These are phyloP conservation scores for Trichaptum fuscoviolaceum DNA, from an alignment of 768 basidiomycete genomes.

Conservation along the genomic window DNA sequence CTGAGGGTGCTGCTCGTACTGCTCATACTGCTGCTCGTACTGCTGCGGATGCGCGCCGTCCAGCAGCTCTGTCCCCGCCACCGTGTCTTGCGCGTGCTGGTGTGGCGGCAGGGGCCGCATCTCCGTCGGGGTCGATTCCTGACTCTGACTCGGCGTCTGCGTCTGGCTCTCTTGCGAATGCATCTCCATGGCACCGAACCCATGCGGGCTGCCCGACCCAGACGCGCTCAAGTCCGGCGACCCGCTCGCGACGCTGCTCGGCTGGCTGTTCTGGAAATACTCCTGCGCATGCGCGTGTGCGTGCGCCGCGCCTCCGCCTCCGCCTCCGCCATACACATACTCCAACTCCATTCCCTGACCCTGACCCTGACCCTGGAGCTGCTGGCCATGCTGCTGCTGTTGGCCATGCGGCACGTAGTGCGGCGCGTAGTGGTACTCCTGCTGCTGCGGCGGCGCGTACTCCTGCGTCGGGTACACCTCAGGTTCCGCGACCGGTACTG, in stretches of 20 bases:
- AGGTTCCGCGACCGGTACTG: too few relatives aligned
- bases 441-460: not conserved
- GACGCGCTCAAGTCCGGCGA: not conserved
- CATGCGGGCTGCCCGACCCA: not conserved
- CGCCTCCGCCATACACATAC: too few relatives aligned
- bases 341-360: too few relatives aligned
- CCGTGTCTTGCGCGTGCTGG: not conserved
- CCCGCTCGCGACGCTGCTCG: conserved; percentile 1
- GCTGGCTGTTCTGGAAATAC: not conserved
- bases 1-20: not conserved
- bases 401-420: not conserved
- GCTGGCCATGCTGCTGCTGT: conserved; percentile 2
- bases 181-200: not conserved
- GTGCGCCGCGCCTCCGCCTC: too few relatives aligned
- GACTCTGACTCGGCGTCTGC: not conserved
- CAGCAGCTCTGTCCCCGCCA: not conserved
- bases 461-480: not conserved
- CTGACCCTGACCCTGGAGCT: not conserved
- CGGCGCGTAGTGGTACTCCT: not conserved
- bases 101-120: not conserved
- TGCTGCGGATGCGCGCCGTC: not conserved
- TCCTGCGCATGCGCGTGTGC: conserved; percentile 1
- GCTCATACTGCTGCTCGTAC: not conserved
- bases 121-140: conserved; percentile 2
- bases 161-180: not conserved